Percentiles rank a stretch among this genome's conserved stretches.
phyloP scores from a whole-genome alignment of 78 protist genomes.

The Bodo saltans region DNA sequence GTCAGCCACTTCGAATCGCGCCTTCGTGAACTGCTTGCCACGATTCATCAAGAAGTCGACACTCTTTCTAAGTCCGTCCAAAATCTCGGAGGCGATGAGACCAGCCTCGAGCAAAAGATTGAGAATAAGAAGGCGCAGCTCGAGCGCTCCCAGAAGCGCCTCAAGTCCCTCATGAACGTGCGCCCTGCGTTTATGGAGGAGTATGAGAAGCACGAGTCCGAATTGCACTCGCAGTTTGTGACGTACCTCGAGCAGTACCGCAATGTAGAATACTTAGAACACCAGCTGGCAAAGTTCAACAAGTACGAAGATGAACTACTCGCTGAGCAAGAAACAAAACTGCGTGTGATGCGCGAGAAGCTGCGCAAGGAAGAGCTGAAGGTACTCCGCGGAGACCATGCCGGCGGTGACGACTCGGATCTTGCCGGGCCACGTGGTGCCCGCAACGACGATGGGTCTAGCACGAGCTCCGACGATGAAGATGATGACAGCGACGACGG shows the following conservation, averaged over 20 bases:
- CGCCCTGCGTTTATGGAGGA: conserved; percentile 73
- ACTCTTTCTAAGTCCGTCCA: neutral
- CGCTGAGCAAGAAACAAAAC: conserved; percentile 17
- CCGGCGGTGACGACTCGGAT: neutral
- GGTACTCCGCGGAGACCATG: conserved; percentile 19
- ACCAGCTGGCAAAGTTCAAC: conserved; percentile 35
- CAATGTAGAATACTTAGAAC: conserved; percentile 49
- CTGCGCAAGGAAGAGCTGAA: conserved; percentile 19
- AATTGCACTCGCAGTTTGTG: conserved; percentile 33
- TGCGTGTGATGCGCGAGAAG: conserved; percentile 18
- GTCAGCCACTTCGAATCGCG: conserved; percentile 5
- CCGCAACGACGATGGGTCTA: conserved; percentile 7
- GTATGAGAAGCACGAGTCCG: conserved; percentile 50
- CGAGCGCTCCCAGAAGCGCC: conserved; percentile 53
- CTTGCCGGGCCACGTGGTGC: neutral
- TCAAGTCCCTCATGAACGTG: conserved; percentile 35
- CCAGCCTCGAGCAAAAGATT: conserved; percentile 37
- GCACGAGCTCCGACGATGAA: neutral
- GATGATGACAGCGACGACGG: neutral
- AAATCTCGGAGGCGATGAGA: conserved; percentile 36
- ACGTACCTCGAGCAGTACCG: conserved; percentile 40
- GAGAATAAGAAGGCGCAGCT: conserved; percentile 56
- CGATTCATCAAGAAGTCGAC: neutral
- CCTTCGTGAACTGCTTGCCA: neutral
- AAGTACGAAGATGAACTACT: conserved; percentile 11